Evolutionary conservation across 192 early-diverging fungal species (phyloP).

Genomic region (Dissophora ornata): DNA sequence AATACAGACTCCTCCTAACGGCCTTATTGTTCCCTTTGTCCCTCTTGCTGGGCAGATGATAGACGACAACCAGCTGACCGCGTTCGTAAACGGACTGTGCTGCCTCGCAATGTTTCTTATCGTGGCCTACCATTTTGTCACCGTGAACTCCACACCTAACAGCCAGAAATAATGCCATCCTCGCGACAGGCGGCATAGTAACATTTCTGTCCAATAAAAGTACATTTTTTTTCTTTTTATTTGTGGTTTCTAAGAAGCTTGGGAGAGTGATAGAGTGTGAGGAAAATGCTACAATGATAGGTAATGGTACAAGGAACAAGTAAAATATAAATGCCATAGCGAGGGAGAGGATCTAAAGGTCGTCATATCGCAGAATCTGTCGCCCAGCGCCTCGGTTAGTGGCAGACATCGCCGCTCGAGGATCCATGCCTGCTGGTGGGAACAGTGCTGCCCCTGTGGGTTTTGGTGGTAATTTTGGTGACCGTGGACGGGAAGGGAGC

Average conservation of each 20-base stretch:
- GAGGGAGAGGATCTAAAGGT: too few species aligned
- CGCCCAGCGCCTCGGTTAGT: slow-evolving; percentile 8
- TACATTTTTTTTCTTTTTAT: not conserved
- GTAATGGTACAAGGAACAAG: too few species aligned
- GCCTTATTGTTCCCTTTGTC: too few species aligned
- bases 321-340: too few species aligned
- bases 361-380: slow-evolving; percentile 42
- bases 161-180: slow-evolving; percentile 3
- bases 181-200: too few species aligned
- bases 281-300: not conserved
- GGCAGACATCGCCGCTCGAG: slow-evolving; percentile 19
- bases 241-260: too few species aligned
- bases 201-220: too few species aligned
- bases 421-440: slow-evolving; percentile 26
- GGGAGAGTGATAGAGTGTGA: too few species aligned
- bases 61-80: slow-evolving; percentile 27
- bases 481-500: slow-evolving; percentile 31
- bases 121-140: slow-evolving; percentile 34
- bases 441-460: slow-evolving; percentile 31
- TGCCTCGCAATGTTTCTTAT: slow-evolving; percentile 34
- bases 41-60: slow-evolving; percentile 17
- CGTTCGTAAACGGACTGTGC: slow-evolving; percentile 29
- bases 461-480: slow-evolving; percentile 30
- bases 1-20: too few species aligned
- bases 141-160: slow-evolving; percentile 16